Base-by-base conservation (phyloP, 106 monocot species). In the Gastrodia elata region DNA sequence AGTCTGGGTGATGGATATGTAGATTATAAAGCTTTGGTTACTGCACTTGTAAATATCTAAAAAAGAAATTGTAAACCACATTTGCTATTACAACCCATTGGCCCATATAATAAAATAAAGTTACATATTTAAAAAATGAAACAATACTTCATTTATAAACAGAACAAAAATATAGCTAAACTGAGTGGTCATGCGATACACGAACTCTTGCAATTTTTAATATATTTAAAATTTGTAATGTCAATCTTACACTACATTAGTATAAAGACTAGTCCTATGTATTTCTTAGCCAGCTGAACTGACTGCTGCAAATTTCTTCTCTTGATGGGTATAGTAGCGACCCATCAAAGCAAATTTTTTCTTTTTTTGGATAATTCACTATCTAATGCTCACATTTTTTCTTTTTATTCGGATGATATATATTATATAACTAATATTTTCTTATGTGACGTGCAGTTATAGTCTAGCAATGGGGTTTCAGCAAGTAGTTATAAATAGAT, bases 401-500 rank as follows among this genome's bases (percentile, higher is more conserved):
- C 37, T 18, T 67, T 4, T 38, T 67, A 67, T n/a, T 37, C n/a
- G 67, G 67, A 37, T 38, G 37, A 35, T 36, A 37, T 20, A 67
- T 20, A 67, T 67, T 30, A 30, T 61, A 32, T 20, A 38, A 67
- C 36, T 9, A 39, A 22, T 64, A 41, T 41, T 38, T 27, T 72
- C 46, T 59, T 72, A 44, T 77, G 37, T 34, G 33, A 30, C 71
- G 20, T 84, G 77, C 76, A 89, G 88, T 44, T 91, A 89, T 82
- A 70, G 32, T 13, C 59, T 79, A 36, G 91, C 89, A 46, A 76
- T 87, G 69, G 81, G 85, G 57, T 91, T 80, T 69, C 94, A 94
- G 70, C 81, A 82, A 56, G 70, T 41, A 48, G 94, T 87, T 35
- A 65, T 87, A 26, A 83, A 89, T 72, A 84, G 78, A 30, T 91